Conservation (phyloP, 495 filamentous ascomycete species). For the Neurospora intermedia region DNA sequence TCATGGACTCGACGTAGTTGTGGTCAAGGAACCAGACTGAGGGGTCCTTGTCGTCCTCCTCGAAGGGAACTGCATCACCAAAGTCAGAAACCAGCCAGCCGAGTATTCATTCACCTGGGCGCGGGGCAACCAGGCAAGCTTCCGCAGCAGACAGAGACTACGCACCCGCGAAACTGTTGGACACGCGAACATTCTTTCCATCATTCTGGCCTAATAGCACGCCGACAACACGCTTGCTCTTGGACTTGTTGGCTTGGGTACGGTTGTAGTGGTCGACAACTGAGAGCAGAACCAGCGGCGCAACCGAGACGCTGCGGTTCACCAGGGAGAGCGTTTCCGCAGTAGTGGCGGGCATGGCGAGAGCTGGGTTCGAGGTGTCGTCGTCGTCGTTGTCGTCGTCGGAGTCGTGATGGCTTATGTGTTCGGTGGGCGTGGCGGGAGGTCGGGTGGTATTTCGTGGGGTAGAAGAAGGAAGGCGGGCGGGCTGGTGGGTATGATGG, state of each 20-base stretch:
- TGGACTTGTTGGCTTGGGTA: conserved; percentile 62
- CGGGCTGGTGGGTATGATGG: conserved; percentile 1
- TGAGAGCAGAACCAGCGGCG: conserved; percentile 93
- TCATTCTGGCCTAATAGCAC: conserved; percentile 92
- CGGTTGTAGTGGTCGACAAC: conserved; percentile 98
- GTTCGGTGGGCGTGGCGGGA: neutral
- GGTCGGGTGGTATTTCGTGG: neutral
- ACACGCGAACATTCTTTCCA: conserved; percentile 88
- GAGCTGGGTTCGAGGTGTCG: neutral
- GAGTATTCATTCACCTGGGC: neutral
- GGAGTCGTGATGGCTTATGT: conserved; percentile 4
- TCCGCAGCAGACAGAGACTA: neutral
- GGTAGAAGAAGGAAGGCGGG: neutral
- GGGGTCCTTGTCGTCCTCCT: conserved; percentile 97
- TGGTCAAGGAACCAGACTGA: conserved; percentile 99
- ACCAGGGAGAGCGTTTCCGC: conserved; percentile 89
- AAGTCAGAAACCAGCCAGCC: conserved; percentile 1
- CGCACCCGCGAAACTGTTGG: conserved; percentile 94
- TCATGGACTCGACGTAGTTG: conserved; percentile 99
- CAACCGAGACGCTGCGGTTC: conserved; percentile 88
- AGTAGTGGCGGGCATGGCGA: conserved; percentile 83
- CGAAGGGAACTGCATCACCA: conserved; percentile 69
- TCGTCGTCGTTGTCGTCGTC: neutral
- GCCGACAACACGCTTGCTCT: conserved; percentile 88
- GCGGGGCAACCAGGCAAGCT: neutral